phyloP scores from a whole-genome alignment of 495 filamentous ascomycete species.

The Thermothielavioides terrestris region DNA sequence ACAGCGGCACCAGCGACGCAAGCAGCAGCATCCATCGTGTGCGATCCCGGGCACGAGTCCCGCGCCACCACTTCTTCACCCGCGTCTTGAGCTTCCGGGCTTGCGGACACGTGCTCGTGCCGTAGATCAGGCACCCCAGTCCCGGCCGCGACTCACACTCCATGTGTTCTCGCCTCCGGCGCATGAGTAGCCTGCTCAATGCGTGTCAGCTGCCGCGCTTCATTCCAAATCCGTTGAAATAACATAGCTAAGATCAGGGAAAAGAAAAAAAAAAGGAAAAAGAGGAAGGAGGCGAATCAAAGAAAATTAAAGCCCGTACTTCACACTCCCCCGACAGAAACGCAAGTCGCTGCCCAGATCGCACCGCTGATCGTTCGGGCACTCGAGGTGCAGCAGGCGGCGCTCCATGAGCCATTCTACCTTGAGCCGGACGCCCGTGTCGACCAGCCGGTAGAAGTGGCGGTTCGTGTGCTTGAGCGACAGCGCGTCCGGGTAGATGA shows the following conservation, averaged over 20 bases:
- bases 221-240: not conserved
- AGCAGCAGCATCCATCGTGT: conserved; percentile 14
- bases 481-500: conserved; percentile 50
- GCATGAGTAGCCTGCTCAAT: conserved; percentile 42
- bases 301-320: conserved; percentile 26
- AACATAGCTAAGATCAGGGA: not conserved
- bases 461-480: conserved; percentile 55
- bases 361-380: conserved; percentile 40
- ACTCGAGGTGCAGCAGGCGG: conserved; percentile 42
- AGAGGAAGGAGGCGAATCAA: not conserved
- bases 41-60: not conserved
- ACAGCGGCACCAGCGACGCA: not conserved
- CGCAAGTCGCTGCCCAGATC: conserved; percentile 44
- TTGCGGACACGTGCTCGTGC: conserved; percentile 36
- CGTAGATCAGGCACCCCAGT: conserved; percentile 44
- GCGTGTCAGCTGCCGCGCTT: not conserved
- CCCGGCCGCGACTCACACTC: conserved; percentile 47
- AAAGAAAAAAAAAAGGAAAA: not conserved
- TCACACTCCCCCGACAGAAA: conserved; percentile 45
- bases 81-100: conserved; percentile 23
- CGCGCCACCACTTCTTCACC: conserved; percentile 30
- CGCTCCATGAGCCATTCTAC: conserved; percentile 60
- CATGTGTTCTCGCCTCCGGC: conserved; percentile 42
- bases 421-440: conserved; percentile 57
- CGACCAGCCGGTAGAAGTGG: conserved; percentile 55